phyloP scores from a whole-genome alignment of 2,329 filamentous ascomycete genomes.

The Colletotrichum chlorophyti region DNA sequence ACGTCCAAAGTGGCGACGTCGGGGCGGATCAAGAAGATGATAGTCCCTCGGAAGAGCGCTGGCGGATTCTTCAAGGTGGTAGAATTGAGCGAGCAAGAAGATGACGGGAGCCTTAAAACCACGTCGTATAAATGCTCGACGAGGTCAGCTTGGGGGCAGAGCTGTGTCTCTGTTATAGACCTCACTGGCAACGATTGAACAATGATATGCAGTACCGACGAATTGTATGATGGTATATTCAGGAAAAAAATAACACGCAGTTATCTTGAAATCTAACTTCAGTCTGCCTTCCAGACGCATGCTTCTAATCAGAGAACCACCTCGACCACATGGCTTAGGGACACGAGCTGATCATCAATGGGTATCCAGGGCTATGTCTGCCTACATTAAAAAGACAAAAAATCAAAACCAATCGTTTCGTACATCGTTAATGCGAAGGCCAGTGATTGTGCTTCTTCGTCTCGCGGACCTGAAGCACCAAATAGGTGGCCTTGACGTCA shows the following conservation, averaged over 20 bases:
- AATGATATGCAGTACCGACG: not conserved
- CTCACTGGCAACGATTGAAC: constrained; percentile 20
- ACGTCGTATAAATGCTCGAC: not conserved
- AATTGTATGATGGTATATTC: too few relatives aligned
- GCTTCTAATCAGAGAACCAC: not conserved
- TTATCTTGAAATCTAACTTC: not conserved
- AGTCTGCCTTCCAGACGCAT: not conserved
- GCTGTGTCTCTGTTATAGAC: constrained; percentile 26
- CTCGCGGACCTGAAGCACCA: not conserved
- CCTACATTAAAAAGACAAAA: not conserved
- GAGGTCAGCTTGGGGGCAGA: constrained; percentile 2
- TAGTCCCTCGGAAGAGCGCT: constrained; percentile 43
- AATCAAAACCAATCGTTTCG: not conserved
- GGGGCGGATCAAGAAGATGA: constrained; percentile 38
- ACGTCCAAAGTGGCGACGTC: not conserved
- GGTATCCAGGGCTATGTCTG: constrained; percentile 12
- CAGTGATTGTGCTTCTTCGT: constrained; percentile 5
- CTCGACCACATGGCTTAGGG: too few relatives aligned
- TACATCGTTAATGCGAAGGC: constrained; percentile 16
- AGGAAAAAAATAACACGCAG: not conserved
- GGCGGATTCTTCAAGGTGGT: constrained; percentile 48
- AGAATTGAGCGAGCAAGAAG: constrained; percentile 38
- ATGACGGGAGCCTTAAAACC: constrained; percentile 25
- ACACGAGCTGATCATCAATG: constrained; percentile 1
- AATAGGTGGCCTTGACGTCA: not conserved